Evolutionary conservation across 2,329 filamentous ascomycete species (phyloP), one percentile per base, ranked within the genome.

Genomic region (Cordyceps cateniannulata): DNA sequence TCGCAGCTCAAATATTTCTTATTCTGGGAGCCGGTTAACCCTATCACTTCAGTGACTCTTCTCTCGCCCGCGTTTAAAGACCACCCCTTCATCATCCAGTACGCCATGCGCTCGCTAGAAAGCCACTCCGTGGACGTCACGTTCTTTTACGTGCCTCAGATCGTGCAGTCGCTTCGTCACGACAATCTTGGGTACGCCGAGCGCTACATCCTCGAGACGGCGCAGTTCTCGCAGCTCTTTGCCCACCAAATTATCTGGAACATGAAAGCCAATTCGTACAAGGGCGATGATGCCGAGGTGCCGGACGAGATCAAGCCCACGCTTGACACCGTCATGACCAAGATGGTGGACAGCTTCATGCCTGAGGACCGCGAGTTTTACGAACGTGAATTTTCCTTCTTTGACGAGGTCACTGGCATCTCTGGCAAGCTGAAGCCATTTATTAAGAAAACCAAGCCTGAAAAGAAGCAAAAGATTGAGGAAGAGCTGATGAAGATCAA

Each of bases 181-280:
- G 95, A 99, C 78, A 84, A 83, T 14, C 80, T 99, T 25, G 95
- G 95, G 60, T 99, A 99, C 70, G 93, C 97, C 2, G 92, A 97
- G 74, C 85, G 93, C 49, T 99, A 97, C 70, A 98, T 99, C 60
- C 81, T 98, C 18, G 95, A 99, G 76, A 97, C 96, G 0, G 95
- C 93, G 1, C 93, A 96, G 68, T 93, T 96, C 70, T 98, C 95
- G n/a, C 95, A 98, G 73, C 78, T 98, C 9, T 99, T 99, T 74
- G 93, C 96, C 2, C 96, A 99, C 73, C 95, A 99, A 69, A 98
- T 99, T 66, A 99, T 99, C 71, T 99, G 96, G 95, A 99, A 99
- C 72, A 99, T 99, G 89, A 99, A 98, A 73, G 95, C 95, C 35
- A 99, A 99, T 73, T 90, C 93, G 1, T 99, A 90, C 81, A 99